phyloP scores from a whole-genome alignment of 768 basidiomycete species.

The Xerocomellus intermedius region DNA sequence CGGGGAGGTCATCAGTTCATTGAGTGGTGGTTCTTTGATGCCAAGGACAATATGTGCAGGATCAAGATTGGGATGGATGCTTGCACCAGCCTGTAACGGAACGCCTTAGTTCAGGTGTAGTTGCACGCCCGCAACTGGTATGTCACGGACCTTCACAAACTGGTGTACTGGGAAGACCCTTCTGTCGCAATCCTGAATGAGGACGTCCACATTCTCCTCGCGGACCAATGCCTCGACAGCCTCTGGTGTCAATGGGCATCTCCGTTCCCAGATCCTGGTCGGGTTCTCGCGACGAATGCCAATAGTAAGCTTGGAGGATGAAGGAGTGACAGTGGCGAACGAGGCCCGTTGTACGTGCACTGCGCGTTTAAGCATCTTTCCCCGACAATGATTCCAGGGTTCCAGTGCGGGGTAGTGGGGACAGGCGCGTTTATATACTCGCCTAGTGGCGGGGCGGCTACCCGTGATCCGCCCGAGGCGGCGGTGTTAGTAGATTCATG shows the following conservation, averaged over 20 bases:
- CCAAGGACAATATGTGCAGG: conserved; percentile 77
- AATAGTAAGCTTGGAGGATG: conserved; percentile 38
- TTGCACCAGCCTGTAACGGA: conserved; percentile 70
- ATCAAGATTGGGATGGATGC: conserved; percentile 51
- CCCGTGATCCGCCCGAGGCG: conserved; percentile 18
- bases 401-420: neutral
- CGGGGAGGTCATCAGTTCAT: conserved; percentile 53
- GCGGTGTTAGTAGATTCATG: neutral
- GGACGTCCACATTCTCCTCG: conserved; percentile 57
- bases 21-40: conserved; percentile 83
- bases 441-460: neutral
- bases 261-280: conserved; percentile 79
- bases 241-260: conserved; percentile 78
- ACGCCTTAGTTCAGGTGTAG: neutral
- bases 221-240: conserved; percentile 61
- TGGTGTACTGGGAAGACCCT: conserved; percentile 67
- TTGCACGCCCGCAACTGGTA: neutral
- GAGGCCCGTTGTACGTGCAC: conserved; percentile 24
- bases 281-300: conserved; percentile 80
- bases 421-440: conserved; percentile 6
- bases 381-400: neutral
- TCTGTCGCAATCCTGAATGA: conserved; percentile 74
- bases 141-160: conserved; percentile 56
- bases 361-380: conserved; percentile 19
- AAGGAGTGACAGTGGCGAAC: conserved; percentile 17